phyloP scores from a whole-genome alignment of 805 yeast species.

The Candida piceae region DNA sequence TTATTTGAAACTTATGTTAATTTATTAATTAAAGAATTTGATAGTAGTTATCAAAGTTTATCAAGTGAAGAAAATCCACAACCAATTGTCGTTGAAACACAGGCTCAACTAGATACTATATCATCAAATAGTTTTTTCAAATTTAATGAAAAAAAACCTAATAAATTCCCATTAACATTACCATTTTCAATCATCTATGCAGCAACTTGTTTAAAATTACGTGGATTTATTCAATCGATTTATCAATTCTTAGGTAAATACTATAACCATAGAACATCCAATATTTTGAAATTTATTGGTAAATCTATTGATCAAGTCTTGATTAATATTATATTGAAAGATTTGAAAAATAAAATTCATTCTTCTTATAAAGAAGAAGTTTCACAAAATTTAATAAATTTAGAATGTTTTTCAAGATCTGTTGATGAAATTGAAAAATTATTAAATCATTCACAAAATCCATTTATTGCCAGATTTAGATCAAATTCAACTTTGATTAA shows the following conservation, averaged over 20 bases:
- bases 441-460: conserved; percentile 29
- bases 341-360: conserved; percentile 55
- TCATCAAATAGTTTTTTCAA: conserved; percentile 36
- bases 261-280: conserved; percentile 58
- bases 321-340: conserved; percentile 58
- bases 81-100: conserved; percentile 70
- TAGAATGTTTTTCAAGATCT: conserved; percentile 80
- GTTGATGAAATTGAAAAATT: conserved; percentile 60
- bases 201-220: conserved; percentile 72
- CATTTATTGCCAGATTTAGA: conserved; percentile 31
- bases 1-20: conserved; percentile 60
- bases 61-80: conserved; percentile 80
- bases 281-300: conserved; percentile 54
- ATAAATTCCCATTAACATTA: conserved; percentile 53
- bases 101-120: conserved; percentile 55
- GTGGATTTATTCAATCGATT: conserved; percentile 59
- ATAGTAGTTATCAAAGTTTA: conserved; percentile 52
- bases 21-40: conserved; percentile 49
- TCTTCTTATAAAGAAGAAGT: conserved; percentile 83
- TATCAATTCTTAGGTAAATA: conserved; percentile 61
- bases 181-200: conserved; percentile 91
- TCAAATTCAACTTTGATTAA: conserved; percentile 23
- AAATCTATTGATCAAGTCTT: conserved; percentile 65
- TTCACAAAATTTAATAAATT: conserved; percentile 81
- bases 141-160: conserved; percentile 17